Conservation (phyloP, 331 rosid genomes). For the Pyrus hybrid region DNA sequence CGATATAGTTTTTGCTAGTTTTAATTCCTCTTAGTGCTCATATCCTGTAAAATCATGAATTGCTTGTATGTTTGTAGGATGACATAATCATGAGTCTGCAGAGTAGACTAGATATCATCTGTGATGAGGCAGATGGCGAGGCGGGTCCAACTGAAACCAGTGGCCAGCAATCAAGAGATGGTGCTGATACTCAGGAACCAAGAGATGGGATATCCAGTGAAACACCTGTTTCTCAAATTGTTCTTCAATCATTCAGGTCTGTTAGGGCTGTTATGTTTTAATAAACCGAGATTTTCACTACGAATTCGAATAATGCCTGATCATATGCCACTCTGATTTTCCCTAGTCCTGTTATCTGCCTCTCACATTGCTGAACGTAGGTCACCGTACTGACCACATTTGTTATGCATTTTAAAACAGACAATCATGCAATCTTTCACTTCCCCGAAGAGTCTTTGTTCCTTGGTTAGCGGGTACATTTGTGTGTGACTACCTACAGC, state of each 20-base stretch:
- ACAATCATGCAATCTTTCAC: constrained; percentile 49
- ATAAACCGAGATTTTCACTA: not conserved
- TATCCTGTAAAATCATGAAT: not conserved
- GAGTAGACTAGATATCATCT: constrained; percentile 82
- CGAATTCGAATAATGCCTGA: not conserved
- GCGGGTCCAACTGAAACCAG: constrained; percentile 23
- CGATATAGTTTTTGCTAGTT: not conserved
- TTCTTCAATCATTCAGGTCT: constrained; percentile 50
- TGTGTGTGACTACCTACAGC: constrained; percentile 82
- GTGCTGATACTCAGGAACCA: constrained; percentile 27
- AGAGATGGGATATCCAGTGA: constrained; percentile 34
- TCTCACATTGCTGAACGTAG: not conserved
- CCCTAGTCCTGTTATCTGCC: not conserved
- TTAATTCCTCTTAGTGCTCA: not conserved
- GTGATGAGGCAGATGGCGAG: constrained; percentile 72
- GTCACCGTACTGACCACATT: not conserved
- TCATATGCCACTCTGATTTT: not conserved
- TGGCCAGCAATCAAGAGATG: constrained; percentile 26
- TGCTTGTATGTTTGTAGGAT: constrained; percentile 38
- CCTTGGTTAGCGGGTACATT: constrained; percentile 69
- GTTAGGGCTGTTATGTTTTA: not conserved
- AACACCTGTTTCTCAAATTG: constrained; percentile 43
- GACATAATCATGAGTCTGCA: constrained; percentile 78
- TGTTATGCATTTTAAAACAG: constrained; percentile 30
- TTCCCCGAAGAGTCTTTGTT: constrained; percentile 84